Conservation (phyloP, 2,329 filamentous ascomycete species). For the Alternaria sp. region DNA sequence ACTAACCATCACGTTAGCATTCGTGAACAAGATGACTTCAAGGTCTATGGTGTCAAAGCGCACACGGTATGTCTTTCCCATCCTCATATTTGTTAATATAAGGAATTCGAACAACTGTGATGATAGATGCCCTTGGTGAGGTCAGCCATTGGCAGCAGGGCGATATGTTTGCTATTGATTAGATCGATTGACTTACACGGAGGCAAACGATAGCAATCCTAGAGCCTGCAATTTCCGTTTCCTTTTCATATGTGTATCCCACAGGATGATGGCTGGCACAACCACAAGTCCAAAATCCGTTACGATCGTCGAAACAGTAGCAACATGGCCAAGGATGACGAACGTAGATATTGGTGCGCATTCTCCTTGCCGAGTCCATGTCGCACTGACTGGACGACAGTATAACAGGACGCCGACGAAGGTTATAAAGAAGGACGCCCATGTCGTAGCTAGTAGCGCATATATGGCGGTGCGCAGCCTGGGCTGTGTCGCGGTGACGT, state of each 20-base stretch:
- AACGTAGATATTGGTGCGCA: not conserved
- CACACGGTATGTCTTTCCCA: not conserved
- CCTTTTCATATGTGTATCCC: not conserved
- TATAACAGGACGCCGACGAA: not conserved
- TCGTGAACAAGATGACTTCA: not conserved
- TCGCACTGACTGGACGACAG: not conserved
- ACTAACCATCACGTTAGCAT: not conserved
- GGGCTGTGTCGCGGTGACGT: not conserved
- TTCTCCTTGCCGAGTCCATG: not conserved
- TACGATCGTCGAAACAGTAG: not conserved
- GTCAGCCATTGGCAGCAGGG: too few relatives aligned
- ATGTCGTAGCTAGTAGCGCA: not conserved
- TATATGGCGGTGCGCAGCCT: not conserved
- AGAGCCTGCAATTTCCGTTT: not conserved
- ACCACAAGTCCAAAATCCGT: not conserved
- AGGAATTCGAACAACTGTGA: not conserved
- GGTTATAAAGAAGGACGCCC: not conserved
- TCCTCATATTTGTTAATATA: not conserved
- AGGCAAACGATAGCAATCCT: not conserved
- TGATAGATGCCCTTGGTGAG: not conserved
- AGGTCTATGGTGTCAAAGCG: not conserved
- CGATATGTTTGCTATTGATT: too few relatives aligned
- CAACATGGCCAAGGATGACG: not conserved
- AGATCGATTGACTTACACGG: not conserved
- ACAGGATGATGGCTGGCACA: not conserved